These are phyloP conservation scores for Actinomortierella wolfii DNA, from an alignment of 371 early-diverging fungal genomes.

Conservation along the genomic window DNA sequence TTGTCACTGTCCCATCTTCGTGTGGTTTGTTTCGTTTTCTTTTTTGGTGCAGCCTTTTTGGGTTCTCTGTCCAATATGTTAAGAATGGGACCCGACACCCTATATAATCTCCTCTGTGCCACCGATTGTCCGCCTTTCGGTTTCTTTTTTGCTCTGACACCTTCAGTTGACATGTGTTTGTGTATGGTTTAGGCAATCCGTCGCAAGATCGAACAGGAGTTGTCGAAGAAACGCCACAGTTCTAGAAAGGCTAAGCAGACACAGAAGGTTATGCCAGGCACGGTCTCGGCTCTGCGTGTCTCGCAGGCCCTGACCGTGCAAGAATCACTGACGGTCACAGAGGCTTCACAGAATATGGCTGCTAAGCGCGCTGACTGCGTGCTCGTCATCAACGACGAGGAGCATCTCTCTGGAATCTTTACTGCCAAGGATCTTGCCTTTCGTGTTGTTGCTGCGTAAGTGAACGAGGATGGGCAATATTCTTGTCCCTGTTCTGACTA, in stretches of 20 bases:
- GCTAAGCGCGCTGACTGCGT: constrained; percentile 96
- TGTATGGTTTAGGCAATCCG: constrained; percentile 63
- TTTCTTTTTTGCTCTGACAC: neutral
- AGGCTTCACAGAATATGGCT: constrained; percentile 97
- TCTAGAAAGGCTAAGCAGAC: constrained; percentile 48
- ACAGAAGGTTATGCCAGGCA: constrained; percentile 68
- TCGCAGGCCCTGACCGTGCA: constrained; percentile 89
- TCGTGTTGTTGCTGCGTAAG: constrained; percentile 79
- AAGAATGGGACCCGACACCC: too few relatives aligned
- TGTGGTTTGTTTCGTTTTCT: too few relatives aligned
- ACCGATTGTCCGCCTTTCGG: too few relatives aligned
- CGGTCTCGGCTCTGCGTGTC: constrained; percentile 89
- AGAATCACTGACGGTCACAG: constrained; percentile 85
- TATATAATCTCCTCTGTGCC: too few relatives aligned
- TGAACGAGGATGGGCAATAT: neutral
- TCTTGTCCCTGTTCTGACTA: too few relatives aligned
- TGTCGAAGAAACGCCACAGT: constrained; percentile 65
- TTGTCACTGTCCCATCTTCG: too few relatives aligned
- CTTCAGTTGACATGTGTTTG: constrained; percentile 5
- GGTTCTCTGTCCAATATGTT: too few relatives aligned
- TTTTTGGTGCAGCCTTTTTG: too few relatives aligned
- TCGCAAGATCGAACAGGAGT: constrained; percentile 74
- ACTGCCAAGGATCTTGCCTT: constrained; percentile 86
- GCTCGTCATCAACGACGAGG: constrained; percentile 88
- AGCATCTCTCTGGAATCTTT: constrained; percentile 93